These are phyloP conservation scores for Ustilago tritici DNA, from an alignment of 1,284 basidiomycete species.

Conservation along the genomic window DNA sequence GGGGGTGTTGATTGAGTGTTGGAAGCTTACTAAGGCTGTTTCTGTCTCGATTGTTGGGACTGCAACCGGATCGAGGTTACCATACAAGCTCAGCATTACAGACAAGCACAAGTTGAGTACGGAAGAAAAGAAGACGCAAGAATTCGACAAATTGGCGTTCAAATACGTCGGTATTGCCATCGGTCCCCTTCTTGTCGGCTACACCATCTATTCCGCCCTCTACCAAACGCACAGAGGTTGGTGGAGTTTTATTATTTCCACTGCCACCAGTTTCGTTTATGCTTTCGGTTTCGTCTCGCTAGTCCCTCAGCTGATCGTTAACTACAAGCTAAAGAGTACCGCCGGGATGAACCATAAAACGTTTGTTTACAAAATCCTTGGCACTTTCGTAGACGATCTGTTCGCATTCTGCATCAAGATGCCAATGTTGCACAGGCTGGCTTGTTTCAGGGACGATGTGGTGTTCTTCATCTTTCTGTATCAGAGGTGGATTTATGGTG, in stretches of 20 bases:
- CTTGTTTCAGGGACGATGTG: slow-evolving; percentile 77
- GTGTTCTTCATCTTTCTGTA: slow-evolving; percentile 66
- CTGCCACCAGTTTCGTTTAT: slow-evolving; percentile 87
- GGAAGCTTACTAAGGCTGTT: slow-evolving; percentile 85
- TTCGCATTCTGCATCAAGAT: slow-evolving; percentile 87
- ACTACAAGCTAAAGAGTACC: slow-evolving; percentile 87
- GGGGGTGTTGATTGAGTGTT: slow-evolving; percentile 90
- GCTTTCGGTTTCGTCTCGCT: slow-evolving; percentile 93
- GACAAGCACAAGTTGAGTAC: slow-evolving; percentile 92
- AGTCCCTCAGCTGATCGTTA: slow-evolving; percentile 71
- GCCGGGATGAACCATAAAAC: slow-evolving; percentile 96
- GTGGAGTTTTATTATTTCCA: slow-evolving; percentile 90
- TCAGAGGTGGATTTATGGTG: slow-evolving; percentile 92
- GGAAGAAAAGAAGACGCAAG: slow-evolving; percentile 97
- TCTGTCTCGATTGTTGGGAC: slow-evolving; percentile 78
- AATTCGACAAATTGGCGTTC: slow-evolving; percentile 88
- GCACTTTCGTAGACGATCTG: slow-evolving; percentile 87
- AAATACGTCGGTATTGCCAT: slow-evolving; percentile 89
- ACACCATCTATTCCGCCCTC: slow-evolving; percentile 83
- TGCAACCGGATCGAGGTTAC: slow-evolving; percentile 76
- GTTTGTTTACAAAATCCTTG: slow-evolving; percentile 92
- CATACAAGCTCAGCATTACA: slow-evolving; percentile 84
- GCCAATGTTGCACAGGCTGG: slow-evolving; percentile 90
- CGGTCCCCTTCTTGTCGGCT: slow-evolving; percentile 84
- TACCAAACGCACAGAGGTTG: slow-evolving; percentile 82